Evolutionary conservation across 1,139 yeast genomes (phyloP), one percentile per base, ranked within the genome.

Genomic region (Taiozyma onychis): DNA sequence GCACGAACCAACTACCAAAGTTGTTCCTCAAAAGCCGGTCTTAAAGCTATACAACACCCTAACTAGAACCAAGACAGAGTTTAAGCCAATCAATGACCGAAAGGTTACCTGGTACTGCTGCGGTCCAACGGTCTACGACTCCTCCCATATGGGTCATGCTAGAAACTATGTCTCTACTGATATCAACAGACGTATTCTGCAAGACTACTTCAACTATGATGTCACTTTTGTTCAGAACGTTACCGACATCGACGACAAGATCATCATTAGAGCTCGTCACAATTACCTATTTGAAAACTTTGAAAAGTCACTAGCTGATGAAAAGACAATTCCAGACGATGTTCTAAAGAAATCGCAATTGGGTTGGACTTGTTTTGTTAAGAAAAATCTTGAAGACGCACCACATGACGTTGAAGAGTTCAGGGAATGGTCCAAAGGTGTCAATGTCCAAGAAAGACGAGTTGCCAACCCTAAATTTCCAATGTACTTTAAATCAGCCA

Each of bases 101-200:
- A 81, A 79, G 53, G 85, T 93, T 48, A 79, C 91, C 3, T 93
- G 99, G 99, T 93, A 93, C 71, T 88, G 91, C 51, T 93, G 99
- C 76, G 99, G 99, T 6, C 99, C 99, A 13, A 93, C 99, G 0
- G 98, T 93, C n/a, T 93, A 93, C 64, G 97, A 93, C 68, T 84
- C 95, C 44, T 82, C 95, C 48, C 99, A 93, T 66, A 89, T 93
- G 97, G 99, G 99, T n/a, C 99, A 95, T 69, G 99, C 99, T 22
- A 77, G 99, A 68, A 93, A 93, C 71, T 95, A 93, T 66, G 98
- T 93, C 47, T 82, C 97, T 10, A 88, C 89, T 49, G 99, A 95
- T 67, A 89, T 93, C 65, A 87, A 89, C 65, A 81, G 99, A 66
- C 78, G 99, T 59, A 78, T 95, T 46, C 67, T 93, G 57, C 88